phyloP scores from a whole-genome alignment of 805 yeast genomes.

The Kodamaea laetipori region DNA sequence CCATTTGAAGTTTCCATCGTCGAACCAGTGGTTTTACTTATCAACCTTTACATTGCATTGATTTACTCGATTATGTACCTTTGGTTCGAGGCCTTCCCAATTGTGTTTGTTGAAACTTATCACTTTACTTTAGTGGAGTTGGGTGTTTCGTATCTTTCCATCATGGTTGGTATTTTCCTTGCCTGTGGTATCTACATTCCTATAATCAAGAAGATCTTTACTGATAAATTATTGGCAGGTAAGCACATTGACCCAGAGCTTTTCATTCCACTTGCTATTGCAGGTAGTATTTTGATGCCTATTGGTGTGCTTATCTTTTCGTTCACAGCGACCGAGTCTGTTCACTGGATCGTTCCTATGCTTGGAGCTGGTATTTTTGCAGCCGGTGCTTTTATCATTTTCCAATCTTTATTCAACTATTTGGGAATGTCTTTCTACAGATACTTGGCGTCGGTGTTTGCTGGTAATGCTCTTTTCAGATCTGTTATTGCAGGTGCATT shows the following conservation, averaged over 20 bases:
- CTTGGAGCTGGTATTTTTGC: conserved; percentile 23
- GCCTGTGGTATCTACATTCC: conserved; percentile 17
- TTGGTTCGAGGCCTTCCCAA: conserved; percentile 63
- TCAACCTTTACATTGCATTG: conserved; percentile 53
- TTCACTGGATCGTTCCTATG: conserved; percentile 26
- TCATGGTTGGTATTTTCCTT: conserved; percentile 45
- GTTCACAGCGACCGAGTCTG: conserved; percentile 21
- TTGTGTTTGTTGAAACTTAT: conserved; percentile 49
- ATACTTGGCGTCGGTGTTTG: conserved; percentile 59
- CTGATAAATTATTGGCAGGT: conserved; percentile 16
- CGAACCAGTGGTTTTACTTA: conserved; percentile 60
- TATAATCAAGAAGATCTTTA: conserved; percentile 14
- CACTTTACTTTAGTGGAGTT: conserved; percentile 49
- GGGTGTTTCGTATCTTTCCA: conserved; percentile 52
- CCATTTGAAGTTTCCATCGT: conserved; percentile 49
- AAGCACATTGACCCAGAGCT: conserved; percentile 19
- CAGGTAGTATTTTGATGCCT: conserved; percentile 25
- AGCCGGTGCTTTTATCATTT: conserved; percentile 32
- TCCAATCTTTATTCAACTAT: conserved; percentile 55
- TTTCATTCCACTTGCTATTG: conserved; percentile 24
- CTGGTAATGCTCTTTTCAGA: conserved; percentile 55
- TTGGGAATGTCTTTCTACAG: conserved; percentile 50
- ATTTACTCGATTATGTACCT: conserved; percentile 55
- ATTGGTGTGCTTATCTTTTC: conserved; percentile 25
- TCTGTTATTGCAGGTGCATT: conserved; percentile 57